These are phyloP conservation scores for Rhodomyrtus tomentosa DNA, from an alignment of 345 rosid genomes.

Conservation along the genomic window DNA sequence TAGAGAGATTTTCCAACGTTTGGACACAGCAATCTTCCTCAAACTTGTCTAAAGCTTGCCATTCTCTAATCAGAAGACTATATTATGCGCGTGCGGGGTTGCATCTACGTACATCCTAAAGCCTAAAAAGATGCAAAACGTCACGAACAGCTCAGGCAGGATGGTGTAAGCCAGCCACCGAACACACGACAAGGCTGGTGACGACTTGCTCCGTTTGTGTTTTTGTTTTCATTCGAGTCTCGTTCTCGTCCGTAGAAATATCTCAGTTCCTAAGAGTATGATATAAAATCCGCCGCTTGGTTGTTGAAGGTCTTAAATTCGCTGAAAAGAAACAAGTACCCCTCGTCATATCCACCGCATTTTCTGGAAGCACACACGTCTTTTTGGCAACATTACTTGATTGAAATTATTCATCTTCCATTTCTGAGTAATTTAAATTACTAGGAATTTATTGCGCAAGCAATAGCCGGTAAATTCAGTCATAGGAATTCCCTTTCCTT, in stretches of 20 bases:
- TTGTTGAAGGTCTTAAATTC: not conserved
- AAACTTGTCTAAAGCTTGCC: not conserved
- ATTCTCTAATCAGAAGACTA: not conserved
- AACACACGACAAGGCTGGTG: not conserved
- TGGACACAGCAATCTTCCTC: not conserved
- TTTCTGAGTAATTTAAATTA: too few species aligned
- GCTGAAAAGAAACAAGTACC: not conserved
- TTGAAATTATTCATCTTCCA: not conserved
- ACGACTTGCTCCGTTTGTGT: not conserved
- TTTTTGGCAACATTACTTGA: not conserved
- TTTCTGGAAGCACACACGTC: not conserved
- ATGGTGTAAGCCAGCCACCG: not conserved
- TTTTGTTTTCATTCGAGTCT: not conserved
- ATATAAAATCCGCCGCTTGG: not conserved
- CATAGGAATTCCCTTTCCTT: too few species aligned
- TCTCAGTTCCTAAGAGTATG: not conserved
- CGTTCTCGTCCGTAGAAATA: not conserved
- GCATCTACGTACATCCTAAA: not conserved
- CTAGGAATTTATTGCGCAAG: too few species aligned
- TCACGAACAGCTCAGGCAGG: not conserved
- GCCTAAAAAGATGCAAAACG: not conserved
- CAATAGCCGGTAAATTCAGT: too few species aligned
- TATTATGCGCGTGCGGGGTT: not conserved
- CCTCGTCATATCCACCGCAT: not conserved
- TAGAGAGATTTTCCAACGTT: not conserved